Percentiles rank a stretch among this genome's conserved stretches.
These are phyloP conservation scores for Colletotrichum agaves DNA, from an alignment of 2,329 filamentous ascomycete genomes.

Conservation along the genomic window DNA sequence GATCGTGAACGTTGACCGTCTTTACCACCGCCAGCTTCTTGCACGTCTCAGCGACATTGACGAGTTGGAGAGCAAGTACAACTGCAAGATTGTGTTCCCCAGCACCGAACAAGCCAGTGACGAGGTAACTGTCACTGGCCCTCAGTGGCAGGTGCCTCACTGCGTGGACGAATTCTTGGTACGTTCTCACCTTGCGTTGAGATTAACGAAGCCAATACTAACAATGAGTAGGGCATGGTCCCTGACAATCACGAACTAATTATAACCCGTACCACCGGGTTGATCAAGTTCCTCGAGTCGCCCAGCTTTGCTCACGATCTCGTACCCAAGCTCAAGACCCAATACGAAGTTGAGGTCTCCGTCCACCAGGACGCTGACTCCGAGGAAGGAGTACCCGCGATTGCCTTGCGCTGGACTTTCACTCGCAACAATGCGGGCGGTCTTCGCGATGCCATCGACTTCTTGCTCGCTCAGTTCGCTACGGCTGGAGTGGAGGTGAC, in stretches of 20 bases:
- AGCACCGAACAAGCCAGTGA: constrained; percentile 98
- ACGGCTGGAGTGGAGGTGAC: constrained; percentile 88
- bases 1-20: constrained; percentile 89
- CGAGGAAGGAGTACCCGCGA: constrained; percentile 66
- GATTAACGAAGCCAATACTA: background rate
- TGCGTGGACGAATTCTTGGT: constrained; percentile 95
- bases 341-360: constrained; percentile 90
- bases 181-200: constrained; percentile 42
- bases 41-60: constrained; percentile 89
- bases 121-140: constrained; percentile 93
- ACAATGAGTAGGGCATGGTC: constrained; percentile 80
- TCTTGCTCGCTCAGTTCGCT: constrained; percentile 86
- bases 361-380: constrained; percentile 73
- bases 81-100: constrained; percentile 98
- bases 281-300: constrained; percentile 85
- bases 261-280: constrained; percentile 77
- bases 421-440: constrained; percentile 97
- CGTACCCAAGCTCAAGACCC: constrained; percentile 83
- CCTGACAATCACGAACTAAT: constrained; percentile 94
- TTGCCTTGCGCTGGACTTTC: constrained; percentile 80
- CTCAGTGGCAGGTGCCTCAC: constrained; percentile 97
- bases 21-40: constrained; percentile 95
- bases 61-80: constrained; percentile 98
- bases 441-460: constrained; percentile 95
- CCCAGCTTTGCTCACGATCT: constrained; percentile 84